phyloP scores from a whole-genome alignment of 805 yeast species.

The Ogataea wickerhamii region DNA sequence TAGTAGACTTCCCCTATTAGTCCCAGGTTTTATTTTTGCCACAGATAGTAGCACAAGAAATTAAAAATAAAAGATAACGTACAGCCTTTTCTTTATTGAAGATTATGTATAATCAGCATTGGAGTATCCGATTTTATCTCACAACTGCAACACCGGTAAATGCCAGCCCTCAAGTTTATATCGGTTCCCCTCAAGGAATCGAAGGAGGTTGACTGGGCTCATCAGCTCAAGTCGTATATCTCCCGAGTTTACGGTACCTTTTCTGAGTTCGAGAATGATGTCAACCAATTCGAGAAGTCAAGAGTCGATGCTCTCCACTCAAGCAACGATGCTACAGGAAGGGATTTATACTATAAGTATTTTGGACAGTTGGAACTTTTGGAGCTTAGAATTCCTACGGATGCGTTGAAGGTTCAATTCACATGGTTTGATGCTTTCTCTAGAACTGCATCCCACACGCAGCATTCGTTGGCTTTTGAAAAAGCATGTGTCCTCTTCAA shows the following conservation, averaged over 20 bases:
- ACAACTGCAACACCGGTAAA: too few species aligned
- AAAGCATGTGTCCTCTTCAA: conserved; percentile 83
- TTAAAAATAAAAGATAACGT: not conserved
- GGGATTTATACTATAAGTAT: conserved; percentile 61
- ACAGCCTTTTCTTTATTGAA: not conserved
- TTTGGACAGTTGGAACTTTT: conserved; percentile 79
- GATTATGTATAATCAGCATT: too few species aligned
- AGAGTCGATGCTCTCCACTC: conserved; percentile 57
- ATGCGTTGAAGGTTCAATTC: conserved; percentile 50
- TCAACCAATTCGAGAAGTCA: conserved; percentile 50
- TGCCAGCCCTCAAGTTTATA: conserved; percentile 26
- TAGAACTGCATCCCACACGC: conserved; percentile 48
- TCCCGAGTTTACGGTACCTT: conserved; percentile 59
- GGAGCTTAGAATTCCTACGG: conserved; percentile 70
- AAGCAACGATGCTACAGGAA: conserved; percentile 33
- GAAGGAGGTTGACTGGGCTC: conserved; percentile 61
- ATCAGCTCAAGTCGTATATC: conserved; percentile 57
- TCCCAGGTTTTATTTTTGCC: conserved; percentile 1
- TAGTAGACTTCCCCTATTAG: too few species aligned
- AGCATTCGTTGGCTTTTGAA: conserved; percentile 80
- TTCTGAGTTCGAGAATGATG: conserved; percentile 55
- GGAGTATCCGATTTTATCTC: too few species aligned
- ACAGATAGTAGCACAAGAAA: not conserved
- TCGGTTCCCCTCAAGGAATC: conserved; percentile 41
- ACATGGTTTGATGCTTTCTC: conserved; percentile 79